Base-by-base conservation (phyloP, 306 rosid species). In the Cicer judaicum region DNA sequence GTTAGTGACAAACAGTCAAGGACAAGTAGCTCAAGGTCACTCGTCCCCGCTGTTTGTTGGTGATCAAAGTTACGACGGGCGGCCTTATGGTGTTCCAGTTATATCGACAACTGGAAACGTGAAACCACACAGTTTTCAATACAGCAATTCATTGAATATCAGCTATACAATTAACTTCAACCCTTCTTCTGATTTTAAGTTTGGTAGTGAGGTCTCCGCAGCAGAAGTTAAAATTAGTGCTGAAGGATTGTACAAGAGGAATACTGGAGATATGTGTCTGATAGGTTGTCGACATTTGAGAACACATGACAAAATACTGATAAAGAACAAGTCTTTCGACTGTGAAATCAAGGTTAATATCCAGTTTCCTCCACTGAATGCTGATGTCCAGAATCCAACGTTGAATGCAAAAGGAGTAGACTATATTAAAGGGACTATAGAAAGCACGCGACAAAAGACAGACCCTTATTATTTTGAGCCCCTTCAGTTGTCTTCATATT, bases 171-270 rank as follows among this genome's bases (percentile, higher is more conserved):
- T 93, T 57, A 82, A 71, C 74, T 83, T 93, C 68, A 75, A 40
- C 0, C 49, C 84, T 73, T 76, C 84, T 64, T 57, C 81, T 61
- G 78, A 69, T 87, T 85, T 86, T 68, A 86, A 73, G 46, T 73
- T 87, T 53, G 78, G 48, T 48, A 75, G 50, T 60, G 82, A 76
- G 46, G 41, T 59, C 73, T 53, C 80, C 57, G 68, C 77, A 18
- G 54, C 76, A 4, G 71, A 74, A 82, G 82, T 86, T 59, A 74
- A 84, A 75, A 81, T 94, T 84, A 79, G 77, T 76, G 89, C 96
- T 24, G 97, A 94, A 87, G 98, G 97, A 73, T 78, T 84, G 14
- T 94, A 94, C 77, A 88, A 82, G 78, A 86, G 73, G 75, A 82
- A 74, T 52, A 75, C 81, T 41, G 97, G 98, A 36, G 42, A 75